Percentiles rank a stretch among this genome's conserved stretches.
These are phyloP conservation scores for Yamadazyma endophytica DNA, from an alignment of 805 yeast species.

Conservation along the genomic window DNA sequence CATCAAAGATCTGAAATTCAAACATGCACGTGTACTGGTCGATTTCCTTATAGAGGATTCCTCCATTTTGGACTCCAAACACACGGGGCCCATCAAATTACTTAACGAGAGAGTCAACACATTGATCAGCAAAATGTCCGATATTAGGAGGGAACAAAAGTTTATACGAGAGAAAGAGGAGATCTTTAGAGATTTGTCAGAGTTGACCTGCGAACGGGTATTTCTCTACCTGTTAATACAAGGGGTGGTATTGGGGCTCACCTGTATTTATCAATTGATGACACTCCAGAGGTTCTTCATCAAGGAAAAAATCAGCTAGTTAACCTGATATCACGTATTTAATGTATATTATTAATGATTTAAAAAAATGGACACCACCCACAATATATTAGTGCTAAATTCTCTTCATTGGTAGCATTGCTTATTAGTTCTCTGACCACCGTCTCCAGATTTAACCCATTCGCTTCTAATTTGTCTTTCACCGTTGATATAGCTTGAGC, in stretches of 20 bases:
- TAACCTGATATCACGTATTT: neutral
- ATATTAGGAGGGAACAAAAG: constrained; percentile 62
- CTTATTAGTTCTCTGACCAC: constrained; percentile 74
- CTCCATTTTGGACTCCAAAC: constrained; percentile 22
- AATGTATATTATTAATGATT: neutral
- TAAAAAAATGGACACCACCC: constrained; percentile 84
- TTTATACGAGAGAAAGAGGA: constrained; percentile 26
- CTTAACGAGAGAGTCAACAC: constrained; percentile 53
- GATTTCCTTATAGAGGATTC: constrained; percentile 22
- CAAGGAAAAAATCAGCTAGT: constrained; percentile 10
- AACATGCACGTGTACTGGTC: constrained; percentile 14
- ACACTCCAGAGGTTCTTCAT: constrained; percentile 14
- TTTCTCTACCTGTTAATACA: constrained; percentile 20
- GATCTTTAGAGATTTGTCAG: constrained; percentile 20
- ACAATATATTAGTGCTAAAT: constrained; percentile 68
- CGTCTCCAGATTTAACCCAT: constrained; percentile 76
- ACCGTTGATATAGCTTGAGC: constrained; percentile 74
- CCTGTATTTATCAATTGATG: constrained; percentile 19
- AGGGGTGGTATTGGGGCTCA: constrained; percentile 11
- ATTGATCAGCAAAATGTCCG: constrained; percentile 53
- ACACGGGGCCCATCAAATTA: constrained; percentile 46
- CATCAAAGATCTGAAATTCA: constrained; percentile 18
- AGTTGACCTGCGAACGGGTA: constrained; percentile 18
- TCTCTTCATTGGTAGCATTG: constrained; percentile 65
- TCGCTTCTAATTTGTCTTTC: constrained; percentile 59